Conservation (phyloP, 768 basidiomycete genomes). For the Inosperma sp. region DNA sequence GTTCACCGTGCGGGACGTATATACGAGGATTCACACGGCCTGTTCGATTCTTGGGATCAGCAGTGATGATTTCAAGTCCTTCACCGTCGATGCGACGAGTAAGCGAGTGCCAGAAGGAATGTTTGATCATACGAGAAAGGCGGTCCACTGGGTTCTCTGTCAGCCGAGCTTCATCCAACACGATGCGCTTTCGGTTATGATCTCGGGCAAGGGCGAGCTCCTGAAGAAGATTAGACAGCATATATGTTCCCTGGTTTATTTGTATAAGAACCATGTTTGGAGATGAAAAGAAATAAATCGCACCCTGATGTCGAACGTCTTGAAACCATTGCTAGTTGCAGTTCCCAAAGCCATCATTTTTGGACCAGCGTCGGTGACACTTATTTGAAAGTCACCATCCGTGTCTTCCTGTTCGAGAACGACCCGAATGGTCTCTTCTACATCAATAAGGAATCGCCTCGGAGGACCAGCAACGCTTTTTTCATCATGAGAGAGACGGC, state of each 20-base stretch:
- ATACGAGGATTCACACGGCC: conserved; percentile 87
- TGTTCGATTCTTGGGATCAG: conserved; percentile 96
- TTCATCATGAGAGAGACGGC: conserved; percentile 92
- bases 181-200: conserved; percentile 91
- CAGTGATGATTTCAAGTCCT: conserved; percentile 94
- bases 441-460: conserved; percentile 91
- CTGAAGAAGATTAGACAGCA: conserved; percentile 98
- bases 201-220: conserved; percentile 96
- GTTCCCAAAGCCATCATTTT: conserved; percentile 96
- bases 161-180: conserved; percentile 97
- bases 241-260: conserved; percentile 82
- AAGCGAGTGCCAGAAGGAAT: conserved; percentile 97
- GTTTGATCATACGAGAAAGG: conserved; percentile 93
- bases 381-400: conserved; percentile 94
- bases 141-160: conserved; percentile 98
- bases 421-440: conserved; percentile 95
- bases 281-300: conserved; percentile 19
- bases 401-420: conserved; percentile 98
- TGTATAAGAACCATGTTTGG: conserved; percentile 9
- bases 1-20: conserved; percentile 91
- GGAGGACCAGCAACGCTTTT: conserved; percentile 76
- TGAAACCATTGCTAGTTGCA: conserved; percentile 96
- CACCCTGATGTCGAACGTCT: conserved; percentile 93
- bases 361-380: conserved; percentile 92
- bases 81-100: conserved; percentile 97